Base-by-base conservation (phyloP, 805 yeast species). In the Wickerhamiella qilinensis region DNA sequence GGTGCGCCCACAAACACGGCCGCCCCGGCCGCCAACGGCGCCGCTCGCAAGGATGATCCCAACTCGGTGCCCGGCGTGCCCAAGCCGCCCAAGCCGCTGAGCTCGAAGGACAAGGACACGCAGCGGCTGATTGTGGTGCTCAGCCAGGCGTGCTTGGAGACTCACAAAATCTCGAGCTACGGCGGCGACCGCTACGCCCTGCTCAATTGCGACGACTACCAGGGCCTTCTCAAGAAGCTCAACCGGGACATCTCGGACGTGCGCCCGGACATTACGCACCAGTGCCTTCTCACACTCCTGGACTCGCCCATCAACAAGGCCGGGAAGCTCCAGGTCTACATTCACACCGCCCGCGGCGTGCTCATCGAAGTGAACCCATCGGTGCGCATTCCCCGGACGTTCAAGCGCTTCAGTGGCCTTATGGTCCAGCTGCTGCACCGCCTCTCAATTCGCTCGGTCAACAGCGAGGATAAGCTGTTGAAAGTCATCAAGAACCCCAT, bases 301-400 rank as follows among this genome's bases (percentile, higher is more conserved):
- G 98, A 91, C 59, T 83, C 95, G n/a, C 98, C 98, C 32, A 80
- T 91, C 52, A 91, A 91, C 65, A 91, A 91, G 61, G 97, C 96
- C 5, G 98, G 98, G 7, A 83, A 75, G 59, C 69, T 91, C 48
- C 98, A 91, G 61, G 98, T 91, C 12, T 91, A 88, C 60, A 85
- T 91, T 42, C 94, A 84, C 51, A 91, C 98, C 11, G 88, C 95
- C 16, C 73, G 88, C 49, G 95, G 94, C 20, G 95, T 91, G 12
- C 72, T 91, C 44, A 74, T 91, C 51, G 98, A 91, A 59, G 94
- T 91, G 43, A 91, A 88, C 57, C 98, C 98, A 33, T 71, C 82
- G 27, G 96, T 91, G 39, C 79, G 98, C 59, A 91, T 91, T 49
- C 98, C 98, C 45, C 79, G 98, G 67, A 91, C 98, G 1, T 91